Evolutionary conservation across 352 stramenopile species (phyloP), one percentile per base, ranked within the genome.

Genomic region (Pseudoperonospora humuli): DNA sequence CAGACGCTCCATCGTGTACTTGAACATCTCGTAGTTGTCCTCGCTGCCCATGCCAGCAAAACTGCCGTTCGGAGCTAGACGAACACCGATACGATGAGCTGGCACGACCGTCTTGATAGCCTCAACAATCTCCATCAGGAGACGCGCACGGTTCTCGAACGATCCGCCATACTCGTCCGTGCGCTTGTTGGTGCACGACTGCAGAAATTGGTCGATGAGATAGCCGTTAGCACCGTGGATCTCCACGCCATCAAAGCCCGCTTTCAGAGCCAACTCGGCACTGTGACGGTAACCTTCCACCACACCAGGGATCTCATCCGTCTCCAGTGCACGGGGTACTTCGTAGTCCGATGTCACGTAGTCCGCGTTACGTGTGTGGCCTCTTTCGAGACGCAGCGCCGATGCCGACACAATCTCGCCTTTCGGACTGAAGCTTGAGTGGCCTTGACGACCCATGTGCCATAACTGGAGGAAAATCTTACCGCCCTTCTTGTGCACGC

Each of bases 181-280:
- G 27, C 77, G 75, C 17, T 64, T 58, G 62, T 97, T 96, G 13
- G 51, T 51, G 5, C 26, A 54, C 4, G 60, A 64, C 37, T 88
- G 68, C 11, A 96, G 42, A 57, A 95, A 95, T 46, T 94, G 64
- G 44, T 97, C 85, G 39, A 97, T 57, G 21, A 97, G 57, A 45
- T 96, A 97, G 11, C 87, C 88, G 46, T 97, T 95, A 0, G 81
- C 88, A 10, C 17, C 52, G 61, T 96, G 90, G 87, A 67, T 35
- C 34, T 67, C 57, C 2, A 67, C 57, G 5, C 57, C 57, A 20
- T 66, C 57, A 10, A 68, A 96, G 5, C 88, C 86, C 9, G 83
- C 86, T 20, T 84, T 44, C 21, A 76, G 70, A 0, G 51, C 51
- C 14, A 54, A 13, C 15, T 45, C 51, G 0, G 86, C 83, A 1